Evolutionary conservation across 2,329 filamentous ascomycete genomes (phyloP), one percentile per base, ranked within the genome.

Genomic region (Berkeleyomyces basicola): DNA sequence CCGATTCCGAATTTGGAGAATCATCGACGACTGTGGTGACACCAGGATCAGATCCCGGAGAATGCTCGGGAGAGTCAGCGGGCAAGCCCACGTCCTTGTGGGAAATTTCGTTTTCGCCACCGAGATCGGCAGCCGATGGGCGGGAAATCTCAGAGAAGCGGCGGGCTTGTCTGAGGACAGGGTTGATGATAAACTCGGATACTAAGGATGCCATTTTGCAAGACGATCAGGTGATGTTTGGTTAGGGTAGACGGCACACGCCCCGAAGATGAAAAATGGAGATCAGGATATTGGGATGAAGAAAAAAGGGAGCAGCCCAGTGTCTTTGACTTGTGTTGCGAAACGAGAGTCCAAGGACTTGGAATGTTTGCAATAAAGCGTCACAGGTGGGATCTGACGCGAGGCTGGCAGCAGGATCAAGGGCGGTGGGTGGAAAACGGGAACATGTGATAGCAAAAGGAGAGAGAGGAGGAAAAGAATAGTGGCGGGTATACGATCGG

Each of bases 171-270:
- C 82, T 81, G 67, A 85, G 73, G 68, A 85, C 82, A 64, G 83
- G 82, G 66, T 84, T 84, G 72, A 85, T 82, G 68, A 85, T 74
- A 70, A 84, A 84, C 65, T 84, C 80, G 69, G 82, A 79, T 61
- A 86, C 82, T 68, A 85, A 74, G 67, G 78, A 83, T 71, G 80
- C 78, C 83, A 86, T 86, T 69, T 55, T 55, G 31, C 16, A 55
- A 14, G 51, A 23, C 51, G 51, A 37, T 7, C 51, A 55, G 51
- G 51, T n/a, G 16, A 31, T 39, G 11, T 39, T 55, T 39, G 43
- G 43, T 43, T 4, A n/a, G 43, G 7, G 43, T 31, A 53, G 36
- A 49, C 23, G 23, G 23, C 23, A 23, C 23, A 23, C 23, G 23
- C 23, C 23, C 23, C 23, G 10, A 11, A 39, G 23, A 42, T 36